Percentiles rank a stretch among this genome's conserved stretches.
phyloP scores from a whole-genome alignment of 1,139 yeast genomes.

The Scheffersomyces parashehatae region DNA sequence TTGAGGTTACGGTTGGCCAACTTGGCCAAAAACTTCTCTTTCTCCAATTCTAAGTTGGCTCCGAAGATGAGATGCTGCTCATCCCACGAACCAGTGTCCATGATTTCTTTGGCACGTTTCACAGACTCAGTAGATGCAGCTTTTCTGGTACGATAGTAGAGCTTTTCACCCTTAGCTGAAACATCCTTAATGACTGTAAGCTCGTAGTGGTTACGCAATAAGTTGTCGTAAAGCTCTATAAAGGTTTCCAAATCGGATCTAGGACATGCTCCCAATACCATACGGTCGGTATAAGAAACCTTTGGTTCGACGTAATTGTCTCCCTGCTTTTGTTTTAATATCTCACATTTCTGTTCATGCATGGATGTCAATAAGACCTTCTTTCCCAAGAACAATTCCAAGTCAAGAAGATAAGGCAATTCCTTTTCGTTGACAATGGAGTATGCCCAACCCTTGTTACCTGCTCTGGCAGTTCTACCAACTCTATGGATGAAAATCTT shows the following conservation, averaged over 20 bases:
- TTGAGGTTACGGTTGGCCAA: conserved; percentile 67
- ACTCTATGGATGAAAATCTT: conserved; percentile 95
- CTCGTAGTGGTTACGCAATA: conserved; percentile 70
- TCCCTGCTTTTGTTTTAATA: conserved; percentile 47
- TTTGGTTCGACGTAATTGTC: conserved; percentile 48
- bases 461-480: conserved; percentile 99
- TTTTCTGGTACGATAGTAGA: conserved; percentile 82
- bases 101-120: conserved; percentile 78
- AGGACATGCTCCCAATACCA: conserved; percentile 84
- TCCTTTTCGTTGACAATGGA: conserved; percentile 85
- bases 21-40: conserved; percentile 69
- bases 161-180: conserved; percentile 81
- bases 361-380: conserved; percentile 70
- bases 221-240: conserved; percentile 69
- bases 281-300: conserved; percentile 70
- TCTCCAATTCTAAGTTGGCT: conserved; percentile 68
- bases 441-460: conserved; percentile 97
- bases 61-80: conserved; percentile 81
- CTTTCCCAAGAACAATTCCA: conserved; percentile 87
- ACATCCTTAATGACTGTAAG: conserved; percentile 65
- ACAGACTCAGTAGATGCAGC: conserved; percentile 85
- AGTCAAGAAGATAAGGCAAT: conserved; percentile 83
- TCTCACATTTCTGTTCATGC: conserved; percentile 61
- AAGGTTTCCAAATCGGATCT: conserved; percentile 67
- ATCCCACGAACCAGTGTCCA: conserved; percentile 80